Base-by-base conservation (phyloP, 2,329 filamentous ascomycete genomes). In the Didymella exigua region DNA sequence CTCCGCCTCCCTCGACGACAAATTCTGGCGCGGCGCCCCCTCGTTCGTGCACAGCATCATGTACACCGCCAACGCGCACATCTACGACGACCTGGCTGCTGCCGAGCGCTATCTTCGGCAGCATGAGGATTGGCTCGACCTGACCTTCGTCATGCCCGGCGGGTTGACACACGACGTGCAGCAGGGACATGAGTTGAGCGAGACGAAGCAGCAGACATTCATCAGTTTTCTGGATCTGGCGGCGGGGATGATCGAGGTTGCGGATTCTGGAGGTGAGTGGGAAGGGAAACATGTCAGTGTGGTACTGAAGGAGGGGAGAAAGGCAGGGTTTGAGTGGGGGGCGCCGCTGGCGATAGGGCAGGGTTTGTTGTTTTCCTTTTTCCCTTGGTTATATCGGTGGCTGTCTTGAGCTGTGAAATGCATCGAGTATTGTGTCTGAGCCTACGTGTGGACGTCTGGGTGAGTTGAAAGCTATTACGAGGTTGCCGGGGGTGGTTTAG, bases 241-340 rank as follows among this genome's bases (percentile, higher is more conserved):
- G 1, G 79, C 76, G 1, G 79, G 63, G 0, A 83, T 83, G 81
- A 69, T 82, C 16, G 79, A 83, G 62, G 76, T 75, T 5, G 78
- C 75, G 0, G 70, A 78, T 29, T 59, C 21, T 14, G 57, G 49
- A 9, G 31, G n/a, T 1, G 41, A 31, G 33, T 56, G 53, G 46
- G 45, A 51, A 7, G 46, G 49, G 1, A 43, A 30, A 14, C 54
- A 59, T 48, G 53, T 59, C 16, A 56, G 57, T 45, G 36, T 59
- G 19, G 42, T 56, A 14, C 42, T 56, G 31, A 51, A 38, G 29
- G 45, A 9, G 5, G 56, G 52, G 23, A 26, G 42, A 36, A 59
- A 36, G 27, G 49, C 44, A 10, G 47, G n/a, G 23, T 13, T 56
- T 10, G 45, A 49, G 41, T 56, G 53, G 52, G 47, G 48, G 45